A percentile compares a stretch with the other conserved stretches of the same genome.
Evolutionary conservation across 2,329 filamentous ascomycete genomes (phyloP).

Genomic region (Hyphodiscus sp.): DNA sequence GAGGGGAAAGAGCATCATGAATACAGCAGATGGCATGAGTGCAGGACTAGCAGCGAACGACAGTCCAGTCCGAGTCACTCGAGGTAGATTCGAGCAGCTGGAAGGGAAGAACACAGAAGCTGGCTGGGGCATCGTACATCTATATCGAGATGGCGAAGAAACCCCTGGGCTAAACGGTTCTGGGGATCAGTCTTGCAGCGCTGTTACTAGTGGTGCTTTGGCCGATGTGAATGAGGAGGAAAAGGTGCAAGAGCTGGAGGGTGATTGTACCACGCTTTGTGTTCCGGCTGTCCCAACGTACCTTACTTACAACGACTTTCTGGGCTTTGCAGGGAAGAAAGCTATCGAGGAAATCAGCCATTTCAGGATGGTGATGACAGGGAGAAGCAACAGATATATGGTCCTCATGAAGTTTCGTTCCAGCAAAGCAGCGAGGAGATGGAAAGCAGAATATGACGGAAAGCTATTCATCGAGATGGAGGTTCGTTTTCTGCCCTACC

Average conservation of each 20-base stretch:
- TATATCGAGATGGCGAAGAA: constrained; percentile 82
- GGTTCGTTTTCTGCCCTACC: constrained; percentile 41
- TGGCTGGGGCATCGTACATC: constrained; percentile 88
- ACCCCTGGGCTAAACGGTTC: constrained; percentile 50
- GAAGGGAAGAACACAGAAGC: constrained; percentile 66
- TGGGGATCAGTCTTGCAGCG: constrained; percentile 3
- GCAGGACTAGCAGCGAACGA: constrained; percentile 40
- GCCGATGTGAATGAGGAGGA: constrained; percentile 14
- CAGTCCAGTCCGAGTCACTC: constrained; percentile 60
- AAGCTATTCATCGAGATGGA: constrained; percentile 90
- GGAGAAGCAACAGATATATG: constrained; percentile 84
- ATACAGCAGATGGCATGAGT: constrained; percentile 17
- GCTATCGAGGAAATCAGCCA: constrained; percentile 85
- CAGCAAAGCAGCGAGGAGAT: constrained; percentile 65
- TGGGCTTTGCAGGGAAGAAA: constrained; percentile 85
- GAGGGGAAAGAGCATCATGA: constrained; percentile 36
- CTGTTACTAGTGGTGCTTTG: constrained; percentile 9
- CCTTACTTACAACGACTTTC: constrained; percentile 81
- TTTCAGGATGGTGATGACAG: constrained; percentile 90
- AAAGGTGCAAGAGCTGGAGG: constrained; percentile 32
- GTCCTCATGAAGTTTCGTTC: constrained; percentile 91
- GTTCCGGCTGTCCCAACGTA: constrained; percentile 94
- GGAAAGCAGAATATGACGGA: constrained; percentile 84
- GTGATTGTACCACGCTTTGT: constrained; percentile 78
- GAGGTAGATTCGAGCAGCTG: constrained; percentile 69